Base-by-base conservation (phyloP, 208 protist species). In the Leptomonas pyrrhocoris region DNA sequence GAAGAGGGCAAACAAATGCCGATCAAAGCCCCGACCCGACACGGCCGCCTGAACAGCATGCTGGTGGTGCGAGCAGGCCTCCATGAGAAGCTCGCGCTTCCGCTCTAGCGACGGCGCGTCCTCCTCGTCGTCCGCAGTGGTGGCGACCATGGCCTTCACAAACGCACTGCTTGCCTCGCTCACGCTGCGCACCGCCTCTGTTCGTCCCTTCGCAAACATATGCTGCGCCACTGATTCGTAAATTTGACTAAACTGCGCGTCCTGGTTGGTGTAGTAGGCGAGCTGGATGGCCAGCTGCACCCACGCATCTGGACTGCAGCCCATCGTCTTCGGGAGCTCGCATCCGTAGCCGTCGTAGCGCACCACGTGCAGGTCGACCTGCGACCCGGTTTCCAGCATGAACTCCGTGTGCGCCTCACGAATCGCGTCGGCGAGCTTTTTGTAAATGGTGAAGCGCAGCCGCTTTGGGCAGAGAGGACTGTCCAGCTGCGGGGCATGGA, bases 1-100 rank as follows among this genome's bases (percentile, higher is more conserved):
- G 70, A 89, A 95, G 7, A 97, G 82, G 5, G 81, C 89, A 57
- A 97, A 96, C 60, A 97, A 68, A 66, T 97, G 94, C 12, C 92
- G 79, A 50, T 96, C 94, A 23, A 95, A 77, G 54, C 90, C 93
- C 5, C 73, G 66, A n/a, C 94, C 94, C 2, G 78, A 68, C 57
- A 88, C 81, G 4, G 89, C 90, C 68, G 88, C 79, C 53, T 83
- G 84, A 62, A 79, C 83, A 13, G 48, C 49, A n/a, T 53, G 49
- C 63, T 84, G 75, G 79, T 97, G 93, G 15, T 36, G 16, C 36
- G 83, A 80, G 65, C 81, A 91, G 28, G 92, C 88, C 1, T 55
- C 60, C 19, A 79, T 63, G 18, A 97, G 77, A 53, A 94, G 62
- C 25, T 60, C 54, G 1, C 76, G 27, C 49, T 68, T 68, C 54